Evolutionary conservation across 805 yeast species (phyloP), one percentile per base, ranked within the genome.

Genomic region (Ogataea minuta): DNA sequence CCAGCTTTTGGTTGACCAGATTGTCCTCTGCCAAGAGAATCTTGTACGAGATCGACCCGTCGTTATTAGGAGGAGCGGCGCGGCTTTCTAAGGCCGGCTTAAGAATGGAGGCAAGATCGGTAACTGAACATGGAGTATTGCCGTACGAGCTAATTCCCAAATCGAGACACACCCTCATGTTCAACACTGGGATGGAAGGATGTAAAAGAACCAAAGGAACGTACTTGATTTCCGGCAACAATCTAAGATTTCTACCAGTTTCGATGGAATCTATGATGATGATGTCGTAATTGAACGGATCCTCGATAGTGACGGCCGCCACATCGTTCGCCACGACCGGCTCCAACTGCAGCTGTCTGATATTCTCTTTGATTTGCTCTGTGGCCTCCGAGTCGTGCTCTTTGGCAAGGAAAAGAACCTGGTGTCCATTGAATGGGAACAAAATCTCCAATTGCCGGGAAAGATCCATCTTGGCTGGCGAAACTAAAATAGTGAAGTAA

Each of bases 111-210:
- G 93, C 95, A 49, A 87, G 69, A 54, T 88, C 95, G 34, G 82
- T 76, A 9, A 81, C 76, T 0, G 90, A 77, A 57, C 95, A 86
- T 15, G 95, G 95, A 1, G 93, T 84, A 58, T 85, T 87, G 31
- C 95, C 95, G 57, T 84, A 86, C 0, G 93, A 82, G 9, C 91
- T 82, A 39, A 87, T 87, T 53, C 95, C 95, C 46, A 87, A 68
- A 57, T 88, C 95, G 27, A 87, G 70, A 60, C 95, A 88, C 30
- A 81, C 72, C 61, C 86, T 77, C 80, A 87, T 81, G 53, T 83
- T 85, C 53, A 86, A 74, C 33, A 79, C 79, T 3, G 93, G 88
- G 27, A 83, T 76, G 36, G 83, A 77, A 28, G 84, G 88, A 50
- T 81, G 87, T 48, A 87, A 66, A 38, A 87, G 67, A 4, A 87